These are phyloP conservation scores for Kluyveromyces nonfermentans DNA, from an alignment of 805 yeast genomes.

Conservation along the genomic window DNA sequence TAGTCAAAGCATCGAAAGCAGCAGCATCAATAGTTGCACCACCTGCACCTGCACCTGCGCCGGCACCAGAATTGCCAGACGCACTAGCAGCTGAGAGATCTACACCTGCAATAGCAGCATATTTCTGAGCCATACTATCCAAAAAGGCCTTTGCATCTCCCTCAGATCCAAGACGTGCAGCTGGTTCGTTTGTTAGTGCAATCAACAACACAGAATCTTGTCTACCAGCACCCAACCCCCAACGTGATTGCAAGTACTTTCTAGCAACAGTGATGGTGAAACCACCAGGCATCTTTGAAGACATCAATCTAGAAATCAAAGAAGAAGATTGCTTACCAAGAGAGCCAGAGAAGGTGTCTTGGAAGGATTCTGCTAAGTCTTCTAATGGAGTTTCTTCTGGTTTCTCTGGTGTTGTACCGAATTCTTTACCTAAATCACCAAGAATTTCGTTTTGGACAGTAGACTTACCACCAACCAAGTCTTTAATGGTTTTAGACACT, in stretches of 20 bases:
- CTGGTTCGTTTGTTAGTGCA: conserved; percentile 86
- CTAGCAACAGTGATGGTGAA: conserved; percentile 87
- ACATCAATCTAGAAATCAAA: conserved; percentile 79
- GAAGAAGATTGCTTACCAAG: conserved; percentile 92
- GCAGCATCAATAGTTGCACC: conserved; percentile 91
- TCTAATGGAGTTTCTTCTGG: conserved; percentile 97
- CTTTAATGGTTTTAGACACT: conserved; percentile 88
- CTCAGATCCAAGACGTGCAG: conserved; percentile 77
- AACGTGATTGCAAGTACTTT: conserved; percentile 82
- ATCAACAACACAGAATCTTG: conserved; percentile 82
- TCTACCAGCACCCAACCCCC: conserved; percentile 90
- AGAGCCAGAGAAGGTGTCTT: conserved; percentile 78
- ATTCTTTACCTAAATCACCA: conserved; percentile 98
- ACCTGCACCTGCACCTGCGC: conserved; percentile 53
- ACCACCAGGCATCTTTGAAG: conserved; percentile 99
- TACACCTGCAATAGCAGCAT: conserved; percentile 76
- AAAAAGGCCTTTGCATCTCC: conserved; percentile 84
- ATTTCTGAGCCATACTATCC: conserved; percentile 73
- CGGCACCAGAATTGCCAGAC: conserved; percentile 39
- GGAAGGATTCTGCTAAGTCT: conserved; percentile 93
- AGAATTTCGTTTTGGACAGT: conserved; percentile 97
- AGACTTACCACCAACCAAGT: conserved; percentile 96
- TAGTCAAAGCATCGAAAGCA: conserved; percentile 65
- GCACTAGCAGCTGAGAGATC: conserved; percentile 61
- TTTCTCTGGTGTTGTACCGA: conserved; percentile 96